Percentiles rank a stretch among this genome's conserved stretches.
Conservation (phyloP, 495 filamentous ascomycete species). For the Podospora pseudopauciseta region DNA sequence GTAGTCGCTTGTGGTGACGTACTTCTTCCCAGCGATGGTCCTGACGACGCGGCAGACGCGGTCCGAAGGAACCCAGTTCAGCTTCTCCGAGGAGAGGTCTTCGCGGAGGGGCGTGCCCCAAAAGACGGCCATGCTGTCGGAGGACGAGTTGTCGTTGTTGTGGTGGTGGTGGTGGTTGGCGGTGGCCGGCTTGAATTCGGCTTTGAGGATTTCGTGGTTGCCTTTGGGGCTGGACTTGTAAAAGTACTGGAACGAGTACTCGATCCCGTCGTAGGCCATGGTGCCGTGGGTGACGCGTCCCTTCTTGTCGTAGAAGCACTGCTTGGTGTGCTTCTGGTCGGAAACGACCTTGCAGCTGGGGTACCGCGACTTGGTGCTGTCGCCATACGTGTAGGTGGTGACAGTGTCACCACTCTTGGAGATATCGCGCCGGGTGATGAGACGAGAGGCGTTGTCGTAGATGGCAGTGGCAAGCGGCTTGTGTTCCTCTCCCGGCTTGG, state of each 20-base stretch:
- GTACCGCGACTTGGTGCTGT: slow-evolving; percentile 9
- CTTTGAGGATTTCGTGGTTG: slow-evolving; percentile 24
- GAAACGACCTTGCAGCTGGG: slow-evolving; percentile 18
- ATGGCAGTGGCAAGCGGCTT: slow-evolving; percentile 15
- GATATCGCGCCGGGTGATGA: slow-evolving; percentile 14
- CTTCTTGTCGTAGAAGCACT: slow-evolving; percentile 22
- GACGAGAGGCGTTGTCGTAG: slow-evolving; percentile 23
- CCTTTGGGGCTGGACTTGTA: slow-evolving; percentile 21
- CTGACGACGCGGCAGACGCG: slow-evolving; percentile 23
- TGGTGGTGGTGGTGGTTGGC: neutral
- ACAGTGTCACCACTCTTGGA: neutral
- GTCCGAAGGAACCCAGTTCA: slow-evolving; percentile 26
- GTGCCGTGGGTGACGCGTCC: slow-evolving; percentile 21
- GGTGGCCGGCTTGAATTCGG: slow-evolving; percentile 15
- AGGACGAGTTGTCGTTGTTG: no score
- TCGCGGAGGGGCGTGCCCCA: slow-evolving; percentile 25
- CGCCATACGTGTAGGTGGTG: slow-evolving; percentile 19
- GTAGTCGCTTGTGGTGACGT: slow-evolving; percentile 24
- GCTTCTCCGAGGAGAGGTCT: slow-evolving; percentile 6
- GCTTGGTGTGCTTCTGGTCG: neutral
- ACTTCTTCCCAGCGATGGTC: slow-evolving; percentile 8
- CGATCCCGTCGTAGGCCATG: slow-evolving; percentile 5
- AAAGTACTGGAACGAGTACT: slow-evolving; percentile 25
- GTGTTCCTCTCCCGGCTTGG: slow-evolving; percentile 2
- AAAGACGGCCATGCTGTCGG: slow-evolving; percentile 17